These are phyloP conservation scores for Pythium rishiriense DNA, from an alignment of 352 stramenopile species.

Conservation along the genomic window DNA sequence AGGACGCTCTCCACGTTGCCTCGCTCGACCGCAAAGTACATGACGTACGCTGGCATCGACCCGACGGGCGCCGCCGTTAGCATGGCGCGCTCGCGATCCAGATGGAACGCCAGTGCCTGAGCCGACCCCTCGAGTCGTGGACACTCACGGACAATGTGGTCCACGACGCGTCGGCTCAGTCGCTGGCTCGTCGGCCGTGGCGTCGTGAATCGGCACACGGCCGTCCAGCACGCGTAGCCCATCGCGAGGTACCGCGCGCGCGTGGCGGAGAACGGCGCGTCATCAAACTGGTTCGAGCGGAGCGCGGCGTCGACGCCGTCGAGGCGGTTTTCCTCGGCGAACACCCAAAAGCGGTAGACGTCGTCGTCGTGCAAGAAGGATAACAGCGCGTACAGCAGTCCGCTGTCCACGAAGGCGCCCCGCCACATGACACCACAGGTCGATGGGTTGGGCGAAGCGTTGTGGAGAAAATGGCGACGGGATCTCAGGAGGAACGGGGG, in stretches of 20 bases:
- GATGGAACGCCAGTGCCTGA: too few relatives aligned
- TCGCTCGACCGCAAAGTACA: conserved; percentile 3
- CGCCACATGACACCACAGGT: too few relatives aligned
- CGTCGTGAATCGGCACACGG: neutral
- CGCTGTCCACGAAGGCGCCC: neutral
- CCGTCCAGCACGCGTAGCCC: neutral
- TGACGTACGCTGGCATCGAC: neutral
- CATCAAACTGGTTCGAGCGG: neutral
- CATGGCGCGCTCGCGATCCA: neutral
- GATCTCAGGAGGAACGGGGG: too few relatives aligned
- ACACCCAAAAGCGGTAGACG: conserved; percentile 9
- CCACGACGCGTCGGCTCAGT: neutral
- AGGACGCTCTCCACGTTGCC: neutral
- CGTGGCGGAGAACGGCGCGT: neutral
- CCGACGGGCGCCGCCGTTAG: neutral
- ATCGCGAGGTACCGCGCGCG: neutral
- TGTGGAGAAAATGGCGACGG: too few relatives aligned
- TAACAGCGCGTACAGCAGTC: neutral
- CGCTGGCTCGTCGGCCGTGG: neutral
- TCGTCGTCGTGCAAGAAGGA: neutral
- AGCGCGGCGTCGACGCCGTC: neutral
- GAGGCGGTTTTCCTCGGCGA: neutral
- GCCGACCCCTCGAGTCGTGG: too few relatives aligned
- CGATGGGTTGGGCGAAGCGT: neutral
- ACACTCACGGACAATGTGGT: too few relatives aligned